phyloP scores from a whole-genome alignment of 192 early-diverging fungal species.

The Phycomyces blakesleeanus region DNA sequence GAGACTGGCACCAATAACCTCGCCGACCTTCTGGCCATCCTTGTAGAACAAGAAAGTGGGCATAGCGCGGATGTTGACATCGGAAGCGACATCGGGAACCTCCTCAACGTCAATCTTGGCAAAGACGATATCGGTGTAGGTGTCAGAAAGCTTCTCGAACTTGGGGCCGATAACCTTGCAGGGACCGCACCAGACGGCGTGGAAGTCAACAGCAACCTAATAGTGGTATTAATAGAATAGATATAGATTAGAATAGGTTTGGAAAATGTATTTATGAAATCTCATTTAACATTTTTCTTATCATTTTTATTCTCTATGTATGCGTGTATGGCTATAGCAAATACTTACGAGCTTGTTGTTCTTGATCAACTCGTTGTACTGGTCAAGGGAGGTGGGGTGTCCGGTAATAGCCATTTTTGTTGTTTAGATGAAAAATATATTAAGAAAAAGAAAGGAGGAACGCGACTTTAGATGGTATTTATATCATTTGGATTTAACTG shows the following conservation, averaged over 20 bases:
- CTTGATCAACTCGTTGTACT: slow-evolving; percentile 24
- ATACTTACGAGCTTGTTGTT: slow-evolving; percentile 17
- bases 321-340: neutral
- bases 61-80: slow-evolving; percentile 44
- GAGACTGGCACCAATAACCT: slow-evolving; percentile 40
- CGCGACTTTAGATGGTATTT: too few species aligned
- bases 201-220: slow-evolving; percentile 74
- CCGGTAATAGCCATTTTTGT: slow-evolving; percentile 17
- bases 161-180: slow-evolving; percentile 73
- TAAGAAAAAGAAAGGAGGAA: too few species aligned
- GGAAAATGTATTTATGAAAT: too few species aligned
- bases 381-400: slow-evolving; percentile 20
- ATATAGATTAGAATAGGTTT: too few species aligned
- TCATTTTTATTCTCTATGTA: too few species aligned
- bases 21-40: slow-evolving; percentile 45
- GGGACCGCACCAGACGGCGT: slow-evolving; percentile 84
- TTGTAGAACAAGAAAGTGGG: slow-evolving; percentile 59
- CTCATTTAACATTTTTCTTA: too few species aligned
- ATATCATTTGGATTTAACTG: too few species aligned
- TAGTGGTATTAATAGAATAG: too few species aligned
- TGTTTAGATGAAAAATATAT: neutral
- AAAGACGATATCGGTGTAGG: slow-evolving; percentile 57
- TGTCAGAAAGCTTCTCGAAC: slow-evolving; percentile 53
- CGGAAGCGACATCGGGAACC: slow-evolving; percentile 39
- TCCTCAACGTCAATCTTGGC: slow-evolving; percentile 87